Evolutionary conservation across 768 basidiomycete genomes (phyloP).

Genomic region (Russula foetens): DNA sequence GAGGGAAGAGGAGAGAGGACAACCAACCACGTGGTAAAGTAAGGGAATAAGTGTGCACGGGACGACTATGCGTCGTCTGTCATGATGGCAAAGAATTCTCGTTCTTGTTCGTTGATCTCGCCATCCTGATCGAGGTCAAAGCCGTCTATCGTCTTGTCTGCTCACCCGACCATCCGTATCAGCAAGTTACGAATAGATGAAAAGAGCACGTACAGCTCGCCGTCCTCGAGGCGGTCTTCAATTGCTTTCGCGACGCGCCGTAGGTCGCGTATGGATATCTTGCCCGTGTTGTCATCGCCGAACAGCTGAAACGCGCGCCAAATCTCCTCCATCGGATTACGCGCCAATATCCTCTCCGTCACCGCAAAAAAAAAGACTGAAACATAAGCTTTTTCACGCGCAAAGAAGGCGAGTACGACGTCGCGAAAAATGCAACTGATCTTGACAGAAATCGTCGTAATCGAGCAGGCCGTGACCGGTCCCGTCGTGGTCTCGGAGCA

Average conservation of each 20-base stretch:
- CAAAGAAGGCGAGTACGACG: too few species aligned
- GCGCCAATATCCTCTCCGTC: slow-evolving; percentile 86
- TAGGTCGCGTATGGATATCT: slow-evolving; percentile 86
- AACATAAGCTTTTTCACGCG: too few species aligned
- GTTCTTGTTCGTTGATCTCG: slow-evolving; percentile 92
- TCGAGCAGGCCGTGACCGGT: slow-evolving; percentile 78
- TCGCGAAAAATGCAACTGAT: slow-evolving; percentile 57
- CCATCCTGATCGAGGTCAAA: slow-evolving; percentile 98
- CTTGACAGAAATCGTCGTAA: slow-evolving; percentile 87
- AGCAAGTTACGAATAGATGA: not conserved
- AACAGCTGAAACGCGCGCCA: slow-evolving; percentile 93
- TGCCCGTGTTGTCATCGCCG: slow-evolving; percentile 93
- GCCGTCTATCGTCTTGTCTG: slow-evolving; percentile 99
- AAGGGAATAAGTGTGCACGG: not conserved
- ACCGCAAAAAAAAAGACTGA: slow-evolving; percentile 45
- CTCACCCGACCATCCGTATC: not conserved
- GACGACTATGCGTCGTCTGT: slow-evolving; percentile 67
- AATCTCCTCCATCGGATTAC: slow-evolving; percentile 96
- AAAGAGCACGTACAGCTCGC: slow-evolving; percentile 72
- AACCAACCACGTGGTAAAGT: not conserved
- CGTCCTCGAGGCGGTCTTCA: slow-evolving; percentile 90
- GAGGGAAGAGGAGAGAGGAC: not conserved
- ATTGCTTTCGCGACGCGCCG: slow-evolving; percentile 94
- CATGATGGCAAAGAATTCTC: slow-evolving; percentile 97
- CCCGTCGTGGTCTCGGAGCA: slow-evolving; percentile 87